A percentile compares a stretch with the other conserved stretches of the same genome.
Conservation (phyloP, 805 yeast genomes). For the Spathaspora boniae region DNA sequence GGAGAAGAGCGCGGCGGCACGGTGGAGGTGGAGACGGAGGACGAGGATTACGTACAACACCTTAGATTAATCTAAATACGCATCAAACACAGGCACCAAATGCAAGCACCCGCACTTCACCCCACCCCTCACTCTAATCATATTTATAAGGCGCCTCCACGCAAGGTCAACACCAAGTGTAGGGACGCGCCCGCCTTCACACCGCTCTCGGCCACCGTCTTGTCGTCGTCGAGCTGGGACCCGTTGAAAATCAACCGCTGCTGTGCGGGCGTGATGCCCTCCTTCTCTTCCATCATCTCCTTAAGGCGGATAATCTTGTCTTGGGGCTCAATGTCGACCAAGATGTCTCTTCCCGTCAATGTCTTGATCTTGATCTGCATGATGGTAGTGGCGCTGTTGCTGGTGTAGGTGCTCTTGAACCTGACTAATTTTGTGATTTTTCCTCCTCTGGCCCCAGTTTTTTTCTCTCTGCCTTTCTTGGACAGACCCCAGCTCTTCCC, state of each 20-base stretch:
- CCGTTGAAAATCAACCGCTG: conserved; percentile 90
- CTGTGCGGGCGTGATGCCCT: conserved; percentile 95
- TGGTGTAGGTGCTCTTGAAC: neutral
- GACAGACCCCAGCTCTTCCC: neutral
- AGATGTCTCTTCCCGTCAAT: conserved; percentile 78
- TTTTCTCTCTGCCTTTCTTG: neutral
- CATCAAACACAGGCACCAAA: conserved; percentile 2
- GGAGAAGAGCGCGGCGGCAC: too few species aligned
- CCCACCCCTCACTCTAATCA: conserved; percentile 4
- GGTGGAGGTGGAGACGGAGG: too few species aligned
- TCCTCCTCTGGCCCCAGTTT: neutral
- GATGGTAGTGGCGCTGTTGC: conserved; percentile 4
- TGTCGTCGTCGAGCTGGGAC: conserved; percentile 85
- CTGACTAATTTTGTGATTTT: neutral
- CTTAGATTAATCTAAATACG: neutral
- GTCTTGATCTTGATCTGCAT: conserved; percentile 77
- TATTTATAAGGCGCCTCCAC: too few species aligned
- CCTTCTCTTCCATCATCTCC: conserved; percentile 91
- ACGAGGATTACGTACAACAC: neutral
- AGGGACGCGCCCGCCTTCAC: conserved; percentile 81
- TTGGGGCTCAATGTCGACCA: conserved; percentile 67
- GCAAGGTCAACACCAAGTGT: conserved; percentile 85
- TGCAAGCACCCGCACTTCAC: neutral
- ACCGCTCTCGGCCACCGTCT: conserved; percentile 68
- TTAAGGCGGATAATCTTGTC: conserved; percentile 73